phyloP scores from a whole-genome alignment of 768 basidiomycete species.

The Suillus spraguei region DNA sequence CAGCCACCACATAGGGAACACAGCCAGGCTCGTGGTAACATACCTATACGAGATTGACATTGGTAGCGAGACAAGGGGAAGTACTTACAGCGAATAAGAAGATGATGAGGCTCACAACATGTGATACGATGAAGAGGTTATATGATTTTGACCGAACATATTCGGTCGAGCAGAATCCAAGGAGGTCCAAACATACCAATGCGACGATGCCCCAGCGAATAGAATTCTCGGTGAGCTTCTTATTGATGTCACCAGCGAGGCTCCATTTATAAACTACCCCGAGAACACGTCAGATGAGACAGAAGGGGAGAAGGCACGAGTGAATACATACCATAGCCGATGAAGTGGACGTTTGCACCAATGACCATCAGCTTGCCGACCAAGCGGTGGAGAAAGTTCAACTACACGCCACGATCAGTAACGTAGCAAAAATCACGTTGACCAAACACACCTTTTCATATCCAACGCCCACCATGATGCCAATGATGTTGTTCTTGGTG shows the following conservation, averaged over 20 bases:
- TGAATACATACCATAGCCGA: conserved; percentile 40
- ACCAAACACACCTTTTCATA: conserved; percentile 47
- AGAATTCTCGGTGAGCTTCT: conserved; percentile 15
- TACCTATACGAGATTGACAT: conserved; percentile 19
- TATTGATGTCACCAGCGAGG: conserved; percentile 21
- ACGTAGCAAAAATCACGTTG: neutral
- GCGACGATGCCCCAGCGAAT: conserved; percentile 38
- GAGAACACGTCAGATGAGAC: conserved; percentile 2
- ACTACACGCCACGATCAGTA: conserved; percentile 27
- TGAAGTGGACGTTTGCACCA: conserved; percentile 42
- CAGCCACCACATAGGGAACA: conserved; percentile 44
- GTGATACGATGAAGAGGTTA: conserved; percentile 45
- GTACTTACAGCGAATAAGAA: conserved; percentile 41
- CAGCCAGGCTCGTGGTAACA: conserved; percentile 28
- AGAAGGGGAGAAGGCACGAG: neutral
- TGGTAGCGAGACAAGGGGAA: conserved; percentile 2
- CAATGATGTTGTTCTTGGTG: conserved; percentile 51
- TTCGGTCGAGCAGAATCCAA: conserved; percentile 43
- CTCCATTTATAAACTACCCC: conserved; percentile 32
- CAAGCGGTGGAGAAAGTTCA: conserved; percentile 61
- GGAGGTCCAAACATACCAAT: conserved; percentile 35
- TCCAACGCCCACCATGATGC: conserved; percentile 42
- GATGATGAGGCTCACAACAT: conserved; percentile 43
- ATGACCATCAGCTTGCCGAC: conserved; percentile 45
- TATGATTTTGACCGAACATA: conserved; percentile 45